Base-by-base conservation (phyloP, 768 basidiomycete genomes). In the Serendipita sp. region DNA sequence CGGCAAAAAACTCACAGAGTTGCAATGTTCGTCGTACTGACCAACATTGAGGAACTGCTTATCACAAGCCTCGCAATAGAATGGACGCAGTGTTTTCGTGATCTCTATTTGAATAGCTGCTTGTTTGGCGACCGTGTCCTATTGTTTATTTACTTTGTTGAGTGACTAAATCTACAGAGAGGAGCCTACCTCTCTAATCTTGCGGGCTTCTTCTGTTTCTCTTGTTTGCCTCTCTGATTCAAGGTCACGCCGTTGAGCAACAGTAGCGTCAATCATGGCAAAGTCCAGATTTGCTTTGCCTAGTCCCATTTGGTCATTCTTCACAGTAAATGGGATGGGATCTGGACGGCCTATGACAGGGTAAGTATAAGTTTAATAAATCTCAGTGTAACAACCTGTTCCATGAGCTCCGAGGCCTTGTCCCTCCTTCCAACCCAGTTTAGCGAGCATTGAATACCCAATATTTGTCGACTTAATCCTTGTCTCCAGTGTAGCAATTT, bases 21-120 rank as follows among this genome's bases (percentile, higher is more conserved):
- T 91, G 63, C 87, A 88, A 73, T 92, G 90, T 69, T 91, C 90
- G 67, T 91, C 90, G 69, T 88, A 92, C 69, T 90, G 89, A 0
- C 87, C 83, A 18, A 91, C 87, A 58, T 80, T 91, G 72, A 84
- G 80, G 75, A 91, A 91, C 71, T 92, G 90, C 71, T 91, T 91
- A 66, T 90, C 88, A 75, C 90, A 92, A 18, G 90, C 78, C 29
- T 77, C 74, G 71, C 90, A 92, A 71, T 90, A 91, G 73, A 91
- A 91, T 6, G 87, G 78, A 36, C 79, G 79, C 53, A 91, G 78
- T 3, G 83, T 83, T 55, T 78, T 78, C 1, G 80, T 81, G 34
- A 92, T 82, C 71, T 91, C 87, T 31, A 77, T 78, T 68, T 83
- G 78, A 44, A 90, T 75, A 8, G 85, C 86, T 8, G 77, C 80